Percentiles rank a stretch among this genome's conserved stretches.
These are phyloP conservation scores for Aphanomyces astaci DNA, from an alignment of 352 stramenopile species.

Conservation along the genomic window DNA sequence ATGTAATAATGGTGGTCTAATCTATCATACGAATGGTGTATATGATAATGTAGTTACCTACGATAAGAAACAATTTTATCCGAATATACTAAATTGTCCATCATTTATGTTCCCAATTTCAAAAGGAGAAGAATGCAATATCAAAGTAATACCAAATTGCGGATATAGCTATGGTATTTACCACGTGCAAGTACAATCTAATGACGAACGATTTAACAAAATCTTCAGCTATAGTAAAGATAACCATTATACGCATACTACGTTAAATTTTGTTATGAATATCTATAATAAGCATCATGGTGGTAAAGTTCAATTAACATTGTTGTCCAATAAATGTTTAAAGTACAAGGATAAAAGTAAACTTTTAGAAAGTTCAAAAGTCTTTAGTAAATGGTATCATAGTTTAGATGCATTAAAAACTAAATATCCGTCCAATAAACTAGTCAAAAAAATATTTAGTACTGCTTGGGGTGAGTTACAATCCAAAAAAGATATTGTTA, in stretches of 20 bases:
- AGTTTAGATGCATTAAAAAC: slow-evolving; percentile 15
- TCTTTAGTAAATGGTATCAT: slow-evolving; percentile 19
- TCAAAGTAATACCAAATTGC: neutral
- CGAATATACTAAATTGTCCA: slow-evolving; percentile 8
- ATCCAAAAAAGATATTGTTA: slow-evolving; percentile 2
- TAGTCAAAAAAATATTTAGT: slow-evolving; percentile 7
- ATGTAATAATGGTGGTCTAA: slow-evolving; percentile 13
- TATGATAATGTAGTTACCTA: slow-evolving; percentile 19
- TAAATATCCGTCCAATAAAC: slow-evolving; percentile 18
- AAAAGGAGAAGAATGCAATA: neutral
- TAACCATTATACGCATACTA: slow-evolving; percentile 1
- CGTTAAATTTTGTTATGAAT: slow-evolving; percentile 12
- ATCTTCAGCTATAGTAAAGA: slow-evolving; percentile 10
- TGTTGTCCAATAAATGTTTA: slow-evolving; percentile 9
- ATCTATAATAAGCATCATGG: slow-evolving; percentile 12
- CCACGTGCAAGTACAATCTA: slow-evolving; percentile 7
- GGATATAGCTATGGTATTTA: slow-evolving; percentile 7
- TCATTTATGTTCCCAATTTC: slow-evolving; percentile 3
- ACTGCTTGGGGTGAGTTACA: slow-evolving; percentile 1
- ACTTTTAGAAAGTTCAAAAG: slow-evolving; percentile 12
- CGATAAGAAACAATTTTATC: slow-evolving; percentile 19
- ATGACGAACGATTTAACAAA: slow-evolving; percentile 14
- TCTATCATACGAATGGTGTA: slow-evolving; percentile 12
- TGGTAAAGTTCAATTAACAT: slow-evolving; percentile 8
- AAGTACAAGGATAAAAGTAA: slow-evolving; percentile 17